These are phyloP conservation scores for Phytophthora melonis DNA, from an alignment of 352 stramenopile genomes.

Conservation along the genomic window DNA sequence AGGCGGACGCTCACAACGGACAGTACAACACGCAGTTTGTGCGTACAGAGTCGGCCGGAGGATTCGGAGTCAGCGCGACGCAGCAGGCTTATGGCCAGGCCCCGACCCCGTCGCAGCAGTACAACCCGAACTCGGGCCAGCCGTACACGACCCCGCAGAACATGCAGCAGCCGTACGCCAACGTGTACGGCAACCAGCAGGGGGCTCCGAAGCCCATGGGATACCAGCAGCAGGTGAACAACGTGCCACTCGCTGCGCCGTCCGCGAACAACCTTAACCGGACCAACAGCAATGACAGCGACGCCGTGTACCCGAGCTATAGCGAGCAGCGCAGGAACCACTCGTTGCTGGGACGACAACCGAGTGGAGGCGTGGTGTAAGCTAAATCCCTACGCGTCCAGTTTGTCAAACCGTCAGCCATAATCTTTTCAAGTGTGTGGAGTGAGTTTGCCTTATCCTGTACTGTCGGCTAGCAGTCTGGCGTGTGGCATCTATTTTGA, in stretches of 20 bases:
- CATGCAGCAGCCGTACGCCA: conserved; percentile 36
- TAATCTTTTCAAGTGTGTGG: conserved; percentile 1
- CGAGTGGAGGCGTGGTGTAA: conserved; percentile 77
- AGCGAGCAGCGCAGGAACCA: conserved; percentile 76
- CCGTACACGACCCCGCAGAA: conserved; percentile 42
- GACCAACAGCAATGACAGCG: conserved; percentile 47
- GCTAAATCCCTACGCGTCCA: not conserved
- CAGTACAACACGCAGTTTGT: conserved; percentile 49
- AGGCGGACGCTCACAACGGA: conserved; percentile 43
- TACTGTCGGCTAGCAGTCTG: conserved; percentile 1
- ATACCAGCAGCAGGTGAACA: conserved; percentile 44
- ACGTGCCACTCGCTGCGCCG: conserved; percentile 38
- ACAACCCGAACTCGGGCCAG: conserved; percentile 37
- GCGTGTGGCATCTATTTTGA: conserved; percentile 29
- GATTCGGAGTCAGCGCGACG: conserved; percentile 37
- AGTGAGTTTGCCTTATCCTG: not conserved
- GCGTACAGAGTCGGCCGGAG: conserved; percentile 49
- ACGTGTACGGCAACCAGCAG: conserved; percentile 36
- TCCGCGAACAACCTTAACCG: conserved; percentile 29
- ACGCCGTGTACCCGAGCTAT: conserved; percentile 71
- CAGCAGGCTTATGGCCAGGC: conserved; percentile 47
- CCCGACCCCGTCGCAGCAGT: conserved; percentile 40
- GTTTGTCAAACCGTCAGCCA: not conserved
- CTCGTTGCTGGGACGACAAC: conserved; percentile 67
- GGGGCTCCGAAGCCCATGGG: conserved; percentile 39